Conservation (phyloP, 1,139 yeast genomes). For the Scheffersomyces insectosa region DNA sequence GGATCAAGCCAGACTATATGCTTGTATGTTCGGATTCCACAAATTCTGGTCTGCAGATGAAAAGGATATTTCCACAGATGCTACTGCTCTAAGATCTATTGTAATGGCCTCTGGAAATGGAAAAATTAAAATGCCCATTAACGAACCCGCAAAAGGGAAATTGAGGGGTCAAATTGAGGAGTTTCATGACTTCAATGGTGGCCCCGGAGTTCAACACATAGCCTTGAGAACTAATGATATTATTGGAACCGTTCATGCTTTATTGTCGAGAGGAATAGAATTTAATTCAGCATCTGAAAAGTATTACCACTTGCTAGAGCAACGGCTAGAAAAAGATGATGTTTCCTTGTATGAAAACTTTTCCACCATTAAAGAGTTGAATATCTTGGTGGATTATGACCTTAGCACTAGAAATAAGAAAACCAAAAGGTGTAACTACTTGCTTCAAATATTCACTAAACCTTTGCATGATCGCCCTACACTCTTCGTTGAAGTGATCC, state of each 20-base stretch:
- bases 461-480: conserved; percentile 82
- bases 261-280: conserved; percentile 64
- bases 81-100: conserved; percentile 67
- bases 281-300: conserved; percentile 59
- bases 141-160: conserved; percentile 74
- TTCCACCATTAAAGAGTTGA: conserved; percentile 40
- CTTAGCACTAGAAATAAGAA: conserved; percentile 34
- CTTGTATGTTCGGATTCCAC: conserved; percentile 67
- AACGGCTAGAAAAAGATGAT: conserved; percentile 39
- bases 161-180: conserved; percentile 80
- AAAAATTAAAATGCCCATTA: conserved; percentile 73
- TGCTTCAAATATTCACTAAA: conserved; percentile 75
- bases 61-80: conserved; percentile 64
- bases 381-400: conserved; percentile 75
- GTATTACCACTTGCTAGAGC: conserved; percentile 54
- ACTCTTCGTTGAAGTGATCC: conserved; percentile 75
- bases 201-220: conserved; percentile 83
- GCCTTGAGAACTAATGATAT: conserved; percentile 68
- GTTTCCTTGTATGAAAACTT: conserved; percentile 49
- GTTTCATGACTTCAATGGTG: conserved; percentile 69
- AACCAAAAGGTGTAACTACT: conserved; percentile 52
- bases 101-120: conserved; percentile 77
- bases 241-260: conserved; percentile 50
- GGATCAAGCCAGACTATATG: conserved; percentile 57
- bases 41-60: conserved; percentile 86